Evolutionary conservation across 2,329 filamentous ascomycete species (phyloP).

Genomic region (Fusarium compactum): DNA sequence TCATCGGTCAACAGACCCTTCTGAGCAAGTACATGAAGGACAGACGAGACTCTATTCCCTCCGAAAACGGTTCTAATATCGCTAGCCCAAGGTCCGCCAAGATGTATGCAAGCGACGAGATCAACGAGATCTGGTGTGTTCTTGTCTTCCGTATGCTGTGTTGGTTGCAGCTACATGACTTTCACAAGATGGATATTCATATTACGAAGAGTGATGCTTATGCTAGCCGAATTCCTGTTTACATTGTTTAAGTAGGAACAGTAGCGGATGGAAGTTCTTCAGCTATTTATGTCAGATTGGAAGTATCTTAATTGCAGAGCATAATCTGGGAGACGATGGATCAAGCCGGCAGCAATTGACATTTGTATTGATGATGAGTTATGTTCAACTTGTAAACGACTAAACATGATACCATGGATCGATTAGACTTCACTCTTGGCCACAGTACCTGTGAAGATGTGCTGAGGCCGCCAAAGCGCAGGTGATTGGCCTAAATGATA

Average conservation of each 20-base stretch:
- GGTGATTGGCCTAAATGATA: not conserved
- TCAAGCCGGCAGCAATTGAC: not conserved
- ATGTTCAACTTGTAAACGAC: not conserved
- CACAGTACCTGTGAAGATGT: not conserved
- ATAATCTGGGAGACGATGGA: rapidly evolving
- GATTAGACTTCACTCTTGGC: not conserved
- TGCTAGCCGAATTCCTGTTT: conserved; percentile 53
- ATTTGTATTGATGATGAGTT: not conserved
- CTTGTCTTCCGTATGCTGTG: conserved; percentile 56
- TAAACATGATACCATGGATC: not conserved
- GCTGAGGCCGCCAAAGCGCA: not conserved
- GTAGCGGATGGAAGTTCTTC: rapidly evolving
- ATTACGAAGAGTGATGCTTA: conserved; percentile 51
- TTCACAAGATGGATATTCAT: conserved; percentile 52
- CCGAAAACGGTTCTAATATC: not conserved
- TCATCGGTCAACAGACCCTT: conserved; percentile 3
- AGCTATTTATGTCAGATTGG: not conserved
- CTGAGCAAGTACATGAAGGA: conserved; percentile 20
- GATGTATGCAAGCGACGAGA: not conserved
- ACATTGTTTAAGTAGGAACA: conserved; percentile 38
- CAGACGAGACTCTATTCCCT: not conserved
- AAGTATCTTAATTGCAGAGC: rapidly evolving
- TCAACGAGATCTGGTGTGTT: conserved; percentile 49
- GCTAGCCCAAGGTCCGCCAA: not conserved
- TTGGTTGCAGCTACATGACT: conserved; percentile 55